A percentile compares a stretch with the other conserved stretches of the same genome.
These are phyloP conservation scores for Bolboschoenoplectus hybrid DNA, from an alignment of 202 grass and related monocot species.

Conservation along the genomic window DNA sequence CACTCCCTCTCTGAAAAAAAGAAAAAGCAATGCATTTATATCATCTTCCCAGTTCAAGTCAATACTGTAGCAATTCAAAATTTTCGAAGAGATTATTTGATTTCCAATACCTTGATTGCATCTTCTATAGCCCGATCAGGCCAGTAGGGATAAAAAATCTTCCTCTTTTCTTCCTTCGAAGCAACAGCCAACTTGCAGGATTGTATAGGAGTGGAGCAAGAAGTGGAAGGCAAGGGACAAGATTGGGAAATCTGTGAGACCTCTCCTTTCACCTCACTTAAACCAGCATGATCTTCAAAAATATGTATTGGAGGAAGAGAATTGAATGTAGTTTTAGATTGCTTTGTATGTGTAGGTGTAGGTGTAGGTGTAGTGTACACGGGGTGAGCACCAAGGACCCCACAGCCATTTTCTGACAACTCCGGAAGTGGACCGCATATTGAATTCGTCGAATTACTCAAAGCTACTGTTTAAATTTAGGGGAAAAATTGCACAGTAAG, in stretches of 20 bases:
- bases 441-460: conserved; percentile 30
- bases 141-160: conserved; percentile 73
- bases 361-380: not conserved
- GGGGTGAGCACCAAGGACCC: conserved; percentile 28
- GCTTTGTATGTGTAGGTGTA: conserved; percentile 8
- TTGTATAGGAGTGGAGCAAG: conserved; percentile 17
- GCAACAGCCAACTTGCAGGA: not conserved
- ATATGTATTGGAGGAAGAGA: conserved; percentile 67
- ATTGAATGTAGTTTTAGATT: conserved; percentile 52
- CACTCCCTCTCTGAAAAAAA: conserved; percentile 62
- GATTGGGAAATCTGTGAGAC: conserved; percentile 50
- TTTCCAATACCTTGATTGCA: conserved; percentile 56
- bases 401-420: conserved; percentile 32
- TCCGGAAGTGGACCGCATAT: conserved; percentile 20
- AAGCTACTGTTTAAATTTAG: conserved; percentile 29
- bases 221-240: conserved; percentile 57
- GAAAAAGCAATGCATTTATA: not conserved
- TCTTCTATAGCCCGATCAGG: conserved; percentile 59
- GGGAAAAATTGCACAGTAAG: conserved; percentile 1
- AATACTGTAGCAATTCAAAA: not conserved
- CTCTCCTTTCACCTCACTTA: conserved; percentile 26
- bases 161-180: conserved; percentile 30
- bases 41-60: conserved; percentile 21
- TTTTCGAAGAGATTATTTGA: not conserved
- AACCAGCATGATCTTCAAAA: conserved; percentile 15